Base-by-base conservation (phyloP, 768 basidiomycete genomes). In the Crassisporium funariophilum region DNA sequence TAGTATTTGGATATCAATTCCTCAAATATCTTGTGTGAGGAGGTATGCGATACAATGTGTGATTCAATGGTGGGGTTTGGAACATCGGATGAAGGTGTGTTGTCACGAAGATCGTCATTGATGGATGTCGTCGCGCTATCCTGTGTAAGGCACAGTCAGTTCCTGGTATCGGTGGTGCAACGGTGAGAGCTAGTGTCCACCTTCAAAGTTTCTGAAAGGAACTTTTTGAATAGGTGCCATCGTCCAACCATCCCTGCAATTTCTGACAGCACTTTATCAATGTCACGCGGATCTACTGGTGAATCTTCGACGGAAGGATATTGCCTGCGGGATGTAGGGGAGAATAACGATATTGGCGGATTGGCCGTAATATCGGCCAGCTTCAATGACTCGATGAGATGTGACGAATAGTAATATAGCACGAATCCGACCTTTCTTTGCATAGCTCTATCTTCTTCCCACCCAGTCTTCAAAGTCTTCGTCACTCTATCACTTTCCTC, bases 141-240 rank as follows among this genome's bases (percentile, higher is more conserved):
- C 56, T 54, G 23, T 25, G 42, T 29, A 5, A 40, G 15, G 20
- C 29, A n/a, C n/a, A n/a, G n/a, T n/a, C n/a, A n/a, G n/a, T n/a
- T n/a, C n/a, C n/a, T n/a, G n/a, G n/a, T n/a, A n/a, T n/a, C n/a
- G n/a, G n/a, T n/a, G 31, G 25, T 3, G 13, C 9, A 8, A 42
- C 13, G n/a, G 27, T n/a, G 6, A 13, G 35, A 39, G n/a, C 24
- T 47, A 73, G 51, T 56, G 4, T 22, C 20, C 13, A 86, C 94
- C 65, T 74, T 75, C 7, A 94, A 65, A 23, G 86, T 77, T 41
- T 89, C 88, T 23, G 82, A 73, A 13, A 98, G 73, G 63, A 98
- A 99, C 46, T 89, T 86, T 43, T 85, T 79, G 69, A 98, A 95
- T 52, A 98, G 65, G 53, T 82, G 82, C 95, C 95, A 99, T 44